Evolutionary conservation across 192 early-diverging fungal genomes (phyloP), one percentile per base, ranked within the genome.

Genomic region (Geranomyces michiganensis): DNA sequence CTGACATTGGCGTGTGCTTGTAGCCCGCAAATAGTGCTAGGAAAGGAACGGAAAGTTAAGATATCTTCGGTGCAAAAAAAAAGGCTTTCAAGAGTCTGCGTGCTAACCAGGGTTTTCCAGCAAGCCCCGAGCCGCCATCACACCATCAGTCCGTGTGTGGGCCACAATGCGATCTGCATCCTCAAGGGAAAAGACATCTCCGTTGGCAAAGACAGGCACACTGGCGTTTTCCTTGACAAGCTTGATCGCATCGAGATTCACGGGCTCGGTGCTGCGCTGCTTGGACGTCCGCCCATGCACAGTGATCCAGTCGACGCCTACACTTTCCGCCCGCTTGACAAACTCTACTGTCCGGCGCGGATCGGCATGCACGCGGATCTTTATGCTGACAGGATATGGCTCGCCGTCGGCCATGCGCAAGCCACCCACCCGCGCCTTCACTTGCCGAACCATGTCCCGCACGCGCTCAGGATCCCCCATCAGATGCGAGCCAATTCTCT

Each of bases 61-160:
- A 58, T 10, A 24, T 10, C 9, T 58, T 58, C 56, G 12, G 26
- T n/a, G n/a, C n/a, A n/a, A n/a, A n/a, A n/a, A 12, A 47, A 12
- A 47, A 47, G 13, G 46, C 46, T n/a, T 12, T 47, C n/a, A 47
- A 12, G n/a, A 14, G n/a, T n/a, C 17, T 27, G 27, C 33, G 56
- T 60, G 24, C 31, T 31, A 19, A 60, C 58, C 77, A 26, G 96
- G 96, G 70, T 98, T 98, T 68, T 90, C 86, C 24, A 98, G 78
- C 58, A 98, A 83, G 0, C 96, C 96, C 36, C 93, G 79, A 10
- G 95, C 95, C 0, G 92, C 85, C 96, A 98, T 98, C 15, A 95
- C 93, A 26, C 93, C 96, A 66, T 94, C 88, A 1, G 91, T 88
- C 5, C 90, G 88, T 1, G 94, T 96, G 22, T 85, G 68, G 10